These are phyloP conservation scores for Leishmania lainsoni DNA, from an alignment of 208 protist species.

Conservation along the genomic window DNA sequence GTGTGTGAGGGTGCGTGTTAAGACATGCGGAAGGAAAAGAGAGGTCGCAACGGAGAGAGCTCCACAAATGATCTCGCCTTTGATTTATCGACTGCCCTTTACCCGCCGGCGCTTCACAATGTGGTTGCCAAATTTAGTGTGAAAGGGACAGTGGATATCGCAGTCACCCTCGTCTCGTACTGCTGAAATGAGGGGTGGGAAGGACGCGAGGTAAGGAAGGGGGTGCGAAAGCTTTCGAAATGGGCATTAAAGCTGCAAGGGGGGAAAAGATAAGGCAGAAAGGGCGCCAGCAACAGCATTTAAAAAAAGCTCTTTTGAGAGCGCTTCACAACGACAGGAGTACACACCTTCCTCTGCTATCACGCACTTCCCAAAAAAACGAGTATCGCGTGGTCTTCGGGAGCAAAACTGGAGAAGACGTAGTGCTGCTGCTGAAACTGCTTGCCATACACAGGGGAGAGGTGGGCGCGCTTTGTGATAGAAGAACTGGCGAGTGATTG, in stretches of 20 bases:
- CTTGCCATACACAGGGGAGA: slow-evolving; percentile 21
- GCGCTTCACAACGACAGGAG: background rate
- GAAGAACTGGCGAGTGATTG: background rate
- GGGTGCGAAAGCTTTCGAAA: background rate
- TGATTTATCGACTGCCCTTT: background rate
- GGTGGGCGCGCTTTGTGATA: slow-evolving; percentile 23
- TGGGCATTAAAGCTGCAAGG: background rate
- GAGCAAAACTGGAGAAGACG: slow-evolving; percentile 37
- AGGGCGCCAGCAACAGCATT: background rate
- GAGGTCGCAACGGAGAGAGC: background rate
- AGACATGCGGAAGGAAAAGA: background rate
- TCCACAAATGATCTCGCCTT: background rate
- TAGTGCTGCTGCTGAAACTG: slow-evolving; percentile 33
- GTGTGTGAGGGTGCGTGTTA: background rate
- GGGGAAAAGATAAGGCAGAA: background rate
- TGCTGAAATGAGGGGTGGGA: background rate
- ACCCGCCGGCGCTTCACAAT: background rate
- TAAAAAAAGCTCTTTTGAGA: background rate
- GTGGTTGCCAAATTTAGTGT: background rate
- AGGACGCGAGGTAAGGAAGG: background rate
- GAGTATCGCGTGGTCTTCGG: slow-evolving; percentile 33
- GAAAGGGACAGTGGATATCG: background rate
- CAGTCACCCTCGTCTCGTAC: background rate
- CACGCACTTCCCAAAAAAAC: slow-evolving; percentile 37
- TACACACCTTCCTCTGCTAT: no score